Percentiles rank a stretch among this genome's conserved stretches.
Evolutionary conservation across 768 basidiomycete genomes (phyloP).

Genomic region (Pleurotus tuoliensis): DNA sequence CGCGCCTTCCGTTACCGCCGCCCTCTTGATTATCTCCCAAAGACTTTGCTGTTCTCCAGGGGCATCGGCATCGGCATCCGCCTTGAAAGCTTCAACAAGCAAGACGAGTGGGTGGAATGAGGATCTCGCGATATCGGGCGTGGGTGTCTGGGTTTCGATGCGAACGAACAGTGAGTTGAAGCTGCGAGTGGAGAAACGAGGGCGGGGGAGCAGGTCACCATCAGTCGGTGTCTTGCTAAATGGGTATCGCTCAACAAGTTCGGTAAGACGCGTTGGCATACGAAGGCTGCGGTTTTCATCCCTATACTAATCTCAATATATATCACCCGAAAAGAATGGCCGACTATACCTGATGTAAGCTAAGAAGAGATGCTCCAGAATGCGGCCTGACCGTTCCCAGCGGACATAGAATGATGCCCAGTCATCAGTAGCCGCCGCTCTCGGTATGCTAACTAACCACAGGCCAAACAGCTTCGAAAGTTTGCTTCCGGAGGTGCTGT

Average conservation of each 20-base stretch:
- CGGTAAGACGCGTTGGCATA: constrained; percentile 67
- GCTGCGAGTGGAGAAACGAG: constrained; percentile 64
- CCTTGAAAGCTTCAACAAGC: constrained; percentile 59
- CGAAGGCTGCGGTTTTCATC: constrained; percentile 52
- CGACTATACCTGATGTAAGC: constrained; percentile 58
- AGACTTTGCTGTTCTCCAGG: constrained; percentile 20
- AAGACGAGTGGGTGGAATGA: constrained; percentile 54
- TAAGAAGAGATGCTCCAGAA: constrained; percentile 75
- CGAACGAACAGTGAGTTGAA: constrained; percentile 66
- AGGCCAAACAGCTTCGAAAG: constrained; percentile 69
- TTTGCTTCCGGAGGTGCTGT: constrained; percentile 75
- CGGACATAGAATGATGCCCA: constrained; percentile 65
- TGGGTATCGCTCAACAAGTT: constrained; percentile 69
- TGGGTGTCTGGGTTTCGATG: constrained; percentile 51
- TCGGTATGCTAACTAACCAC: constrained; percentile 59
- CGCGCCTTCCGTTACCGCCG: constrained; percentile 24
- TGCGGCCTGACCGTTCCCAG: constrained; percentile 72
- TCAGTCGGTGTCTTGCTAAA: constrained; percentile 38
- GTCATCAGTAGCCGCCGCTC: constrained; percentile 47
- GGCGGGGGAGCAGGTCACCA: constrained; percentile 50
- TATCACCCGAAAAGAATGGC: neutral
- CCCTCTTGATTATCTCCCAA: constrained; percentile 54
- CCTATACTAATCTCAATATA: constrained; percentile 27
- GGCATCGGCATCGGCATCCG: constrained; percentile 30
- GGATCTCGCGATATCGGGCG: constrained; percentile 29